Evolutionary conservation across 73 alveolate genomes (phyloP).

Genomic region (Paramecium sexaurelia): DNA sequence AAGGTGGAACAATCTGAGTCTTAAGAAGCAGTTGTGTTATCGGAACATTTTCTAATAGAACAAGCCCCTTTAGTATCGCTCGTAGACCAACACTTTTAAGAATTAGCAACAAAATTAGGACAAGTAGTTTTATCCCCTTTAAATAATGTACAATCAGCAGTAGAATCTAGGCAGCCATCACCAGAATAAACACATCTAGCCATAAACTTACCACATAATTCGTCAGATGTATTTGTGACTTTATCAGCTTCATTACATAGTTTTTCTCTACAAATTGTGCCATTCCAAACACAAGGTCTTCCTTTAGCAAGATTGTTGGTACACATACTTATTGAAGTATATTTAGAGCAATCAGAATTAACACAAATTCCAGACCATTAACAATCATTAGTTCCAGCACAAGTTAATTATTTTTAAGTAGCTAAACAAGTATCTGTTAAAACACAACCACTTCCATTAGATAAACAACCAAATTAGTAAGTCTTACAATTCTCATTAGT

Average conservation of each 20-base stretch:
- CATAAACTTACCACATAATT: not conserved
- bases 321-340: not conserved
- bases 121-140: not conserved
- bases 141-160: not conserved
- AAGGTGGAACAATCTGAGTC: not conserved
- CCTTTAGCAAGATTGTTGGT: not conserved
- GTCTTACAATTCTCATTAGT: not conserved
- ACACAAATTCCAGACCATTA: not conserved
- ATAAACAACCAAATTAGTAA: slow-evolving; percentile 19
- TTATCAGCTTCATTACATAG: not conserved
- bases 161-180: not conserved
- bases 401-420: not conserved
- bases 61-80: not conserved
- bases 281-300: slow-evolving; percentile 54
- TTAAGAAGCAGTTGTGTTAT: slow-evolving; percentile 35
- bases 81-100: not conserved
- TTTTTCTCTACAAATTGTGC: not conserved
- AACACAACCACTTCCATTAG: slow-evolving; percentile 45
- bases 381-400: not conserved
- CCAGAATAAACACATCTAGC: slow-evolving; percentile 6
- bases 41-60: not conserved
- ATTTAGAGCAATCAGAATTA: not conserved
- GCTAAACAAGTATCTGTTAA: not conserved
- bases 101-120: slow-evolving; percentile 23
- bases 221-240: not conserved